Base-by-base conservation (phyloP, 179 eudicot species). In the Corrigiola litoralis region DNA sequence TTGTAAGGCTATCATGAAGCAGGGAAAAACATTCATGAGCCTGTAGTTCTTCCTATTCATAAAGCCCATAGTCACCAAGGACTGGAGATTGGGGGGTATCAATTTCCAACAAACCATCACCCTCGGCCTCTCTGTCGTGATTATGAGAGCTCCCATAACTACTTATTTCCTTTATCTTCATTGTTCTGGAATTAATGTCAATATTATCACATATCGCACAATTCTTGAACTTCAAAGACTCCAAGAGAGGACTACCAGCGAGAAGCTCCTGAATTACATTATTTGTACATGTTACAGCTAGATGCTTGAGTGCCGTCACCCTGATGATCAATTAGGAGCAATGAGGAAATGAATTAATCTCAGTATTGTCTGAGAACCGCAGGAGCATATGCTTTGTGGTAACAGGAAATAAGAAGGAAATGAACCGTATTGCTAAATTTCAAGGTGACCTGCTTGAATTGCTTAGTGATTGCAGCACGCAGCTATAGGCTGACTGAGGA, bases 211-310 rank as follows among this genome's bases (percentile, higher is more conserved):
- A 32, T 18, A n/a, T 5, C 13, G 20, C 13, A 48, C 57, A 63
- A 10, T 14, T 21, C 25, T 33, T 21, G 28, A 63, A 13, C 54
- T 63, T 14, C 23, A 63, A 21, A 24, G 56, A 63, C 29, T 63
- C 67, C 56, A 63, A 23, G 32, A 63, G 20, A 34, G 67, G 57
- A 63, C 67, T 63, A 34, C 67, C 67, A 63, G 17, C 31, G 11
- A 63, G 57, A 23, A 63, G 20, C 42, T 23, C 32, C 33, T 14
- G 42, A 23, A 63, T 13, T 13, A 63, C 45, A 32, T 23, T 37
- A 34, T 21, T 2, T 0, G 20, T 10, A 63, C 46, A 33, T 6
- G 33, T 48, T 21, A 63, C 5, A 48, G 11, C 6, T 47, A 63
- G 45, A 47, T 63, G 67, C 57, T 49, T 63, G 57, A 63, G 57